Evolutionary conservation across 306 rosid genomes (phyloP).

Genomic region (Trichosanthes truncata): DNA sequence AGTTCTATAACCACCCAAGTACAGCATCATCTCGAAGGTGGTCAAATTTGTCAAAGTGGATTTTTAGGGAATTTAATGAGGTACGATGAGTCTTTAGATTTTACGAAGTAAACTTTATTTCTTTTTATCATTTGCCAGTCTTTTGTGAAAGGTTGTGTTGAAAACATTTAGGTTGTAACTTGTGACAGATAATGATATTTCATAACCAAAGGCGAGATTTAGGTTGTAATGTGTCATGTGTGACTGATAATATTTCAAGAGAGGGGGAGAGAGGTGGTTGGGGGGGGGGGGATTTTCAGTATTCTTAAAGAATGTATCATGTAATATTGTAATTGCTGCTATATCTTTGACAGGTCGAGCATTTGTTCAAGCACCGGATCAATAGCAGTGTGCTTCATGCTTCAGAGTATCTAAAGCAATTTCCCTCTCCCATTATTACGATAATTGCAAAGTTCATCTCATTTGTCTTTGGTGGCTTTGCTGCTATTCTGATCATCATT

Average conservation of each 20-base stretch:
- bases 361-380: conserved; percentile 85
- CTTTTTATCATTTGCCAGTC: background rate
- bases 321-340: background rate
- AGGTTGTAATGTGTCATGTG: background rate
- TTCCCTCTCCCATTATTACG: conserved; percentile 84
- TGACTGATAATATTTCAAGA: background rate
- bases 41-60: conserved; percentile 92
- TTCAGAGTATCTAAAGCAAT: conserved; percentile 75
- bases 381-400: conserved; percentile 75
- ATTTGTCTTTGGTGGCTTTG: conserved; percentile 87
- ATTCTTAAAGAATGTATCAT: conserved; percentile 12
- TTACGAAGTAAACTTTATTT: background rate
- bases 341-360: conserved; percentile 60
- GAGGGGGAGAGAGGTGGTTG: background rate
- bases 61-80: conserved; percentile 90
- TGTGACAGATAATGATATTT: background rate
- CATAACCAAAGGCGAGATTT: background rate
- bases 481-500: conserved; percentile 80
- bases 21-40: conserved; percentile 85
- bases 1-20: conserved; percentile 86
- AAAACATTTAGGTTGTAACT: background rate
- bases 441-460: conserved; percentile 81
- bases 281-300: background rate
- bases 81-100: conserved; percentile 22
- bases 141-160: background rate